Conservation (phyloP, 2,329 filamentous ascomycete genomes). For the Ophiostoma himal-ulmi region DNA sequence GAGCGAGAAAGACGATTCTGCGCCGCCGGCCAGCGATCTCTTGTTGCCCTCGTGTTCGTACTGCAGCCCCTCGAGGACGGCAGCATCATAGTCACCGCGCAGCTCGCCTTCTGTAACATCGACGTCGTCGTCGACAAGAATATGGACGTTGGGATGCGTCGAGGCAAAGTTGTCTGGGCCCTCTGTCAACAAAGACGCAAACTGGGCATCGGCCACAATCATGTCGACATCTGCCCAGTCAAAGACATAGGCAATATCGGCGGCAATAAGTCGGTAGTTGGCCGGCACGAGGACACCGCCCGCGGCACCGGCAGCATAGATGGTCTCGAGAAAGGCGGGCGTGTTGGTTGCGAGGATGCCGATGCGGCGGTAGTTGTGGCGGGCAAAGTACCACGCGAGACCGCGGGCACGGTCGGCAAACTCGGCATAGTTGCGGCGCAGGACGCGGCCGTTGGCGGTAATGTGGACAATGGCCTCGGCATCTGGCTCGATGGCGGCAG, state of each 20-base stretch:
- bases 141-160: conserved; percentile 55
- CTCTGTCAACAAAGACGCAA: conserved; percentile 53
- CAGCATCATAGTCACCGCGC: conserved; percentile 75
- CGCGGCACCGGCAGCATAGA: conserved; percentile 80
- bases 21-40: neutral
- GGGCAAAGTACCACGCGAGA: conserved; percentile 78
- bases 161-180: conserved; percentile 51
- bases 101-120: conserved; percentile 68
- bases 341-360: conserved; percentile 90
- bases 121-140: conserved; percentile 77
- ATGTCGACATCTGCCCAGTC: conserved; percentile 78
- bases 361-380: conserved; percentile 66
- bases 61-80: conserved; percentile 71
- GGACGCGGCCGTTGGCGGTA: conserved; percentile 66
- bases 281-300: conserved; percentile 68
- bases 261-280: conserved; percentile 63
- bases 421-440: conserved; percentile 73
- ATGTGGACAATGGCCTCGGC: conserved; percentile 80
- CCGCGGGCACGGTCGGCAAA: conserved; percentile 81
- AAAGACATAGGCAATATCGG: conserved; percentile 89
- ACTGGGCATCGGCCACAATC: conserved; percentile 84
- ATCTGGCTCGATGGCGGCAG: conserved; percentile 80
- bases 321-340: conserved; percentile 83
- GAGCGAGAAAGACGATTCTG: neutral
- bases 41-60: conserved; percentile 49